Base-by-base conservation (phyloP, 2,329 filamentous ascomycete genomes). In the Aspergillus aculeatinus region DNA sequence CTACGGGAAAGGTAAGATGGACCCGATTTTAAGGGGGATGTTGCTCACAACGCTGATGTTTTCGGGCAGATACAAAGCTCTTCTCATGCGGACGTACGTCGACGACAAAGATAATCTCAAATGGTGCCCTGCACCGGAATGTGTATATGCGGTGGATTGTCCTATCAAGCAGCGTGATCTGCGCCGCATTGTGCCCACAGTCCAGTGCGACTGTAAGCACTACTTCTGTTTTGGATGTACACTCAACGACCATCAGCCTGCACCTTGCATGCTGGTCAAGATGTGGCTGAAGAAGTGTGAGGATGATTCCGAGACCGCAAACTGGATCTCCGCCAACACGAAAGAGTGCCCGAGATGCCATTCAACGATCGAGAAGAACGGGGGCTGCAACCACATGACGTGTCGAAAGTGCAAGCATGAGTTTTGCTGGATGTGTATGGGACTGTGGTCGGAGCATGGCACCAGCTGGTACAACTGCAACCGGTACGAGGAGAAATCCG, bases 381-480 rank as follows among this genome's bases (percentile, higher is more conserved):
- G 93, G 55, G 93, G 93, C 3, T 97, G 93, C 80, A 97, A 97
- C 79, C 93, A 97, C 76, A 97, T 97, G 93, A 97, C 93, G 0
- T 97, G 93, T 74, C 84, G 93, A 59, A 97, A 97, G 76, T 97
- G 93, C 80, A 92, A 92, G 71, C 89, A 97, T 72, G 93, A 97
- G 72, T 97, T 99, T 72, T 99, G 95, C 79, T 99, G 95, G 95
- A 98, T 99, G 90, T 99, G 95, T 72, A 99, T 99, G 95, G 95
- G 95, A 0, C 82, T 96, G 0, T 99, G 95, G 95, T 96, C 92
- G 1, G 95, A 99, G 77, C 95, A 99, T 74, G 95, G 95, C 64
- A 99, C 94, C 3, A 96, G 92, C 78, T 99, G 95, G 95, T 99
- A 99, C 82, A 99, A 96, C 77, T 99, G 95, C 83, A 99, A 96